Conservation (phyloP, 2,329 filamentous ascomycete genomes). For the Pseudogymnoascus pannorum region DNA sequence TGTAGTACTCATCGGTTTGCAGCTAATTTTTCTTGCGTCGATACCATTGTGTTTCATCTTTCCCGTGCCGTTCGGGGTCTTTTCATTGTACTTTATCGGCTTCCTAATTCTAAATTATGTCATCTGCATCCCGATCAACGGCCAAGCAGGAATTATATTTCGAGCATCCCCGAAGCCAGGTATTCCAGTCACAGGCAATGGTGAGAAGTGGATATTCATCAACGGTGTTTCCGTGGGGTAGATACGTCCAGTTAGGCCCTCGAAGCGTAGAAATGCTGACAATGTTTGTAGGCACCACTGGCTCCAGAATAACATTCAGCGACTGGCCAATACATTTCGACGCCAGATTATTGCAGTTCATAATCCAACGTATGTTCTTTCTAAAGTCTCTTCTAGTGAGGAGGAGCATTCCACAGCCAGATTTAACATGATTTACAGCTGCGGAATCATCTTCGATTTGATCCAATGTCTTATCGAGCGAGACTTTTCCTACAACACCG, state of each 20-base stretch:
- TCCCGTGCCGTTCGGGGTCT: too few relatives aligned
- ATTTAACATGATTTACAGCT: too few relatives aligned
- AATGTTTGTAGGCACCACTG: constrained; percentile 46
- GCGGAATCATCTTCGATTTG: constrained; percentile 68
- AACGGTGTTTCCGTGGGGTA: constrained; percentile 55
- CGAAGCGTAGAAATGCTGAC: too few relatives aligned
- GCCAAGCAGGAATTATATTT: constrained; percentile 38
- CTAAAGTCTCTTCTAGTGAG: too few relatives aligned
- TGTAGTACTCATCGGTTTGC: constrained; percentile 47
- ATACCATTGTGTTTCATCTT: constrained; percentile 45
- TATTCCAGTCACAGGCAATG: constrained; percentile 37
- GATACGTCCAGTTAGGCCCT: too few relatives aligned
- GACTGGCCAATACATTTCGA: constrained; percentile 64
- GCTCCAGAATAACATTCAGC: constrained; percentile 63
- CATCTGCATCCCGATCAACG: constrained; percentile 48
- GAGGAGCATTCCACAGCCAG: too few relatives aligned
- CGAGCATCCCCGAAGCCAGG: constrained; percentile 48
- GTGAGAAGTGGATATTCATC: constrained; percentile 71
- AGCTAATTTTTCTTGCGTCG: constrained; percentile 51
- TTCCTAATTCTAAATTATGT: constrained; percentile 44
- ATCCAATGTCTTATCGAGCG: constrained; percentile 72
- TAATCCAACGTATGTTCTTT: constrained; percentile 49
- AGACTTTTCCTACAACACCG: constrained; percentile 64
- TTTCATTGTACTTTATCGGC: constrained; percentile 36
- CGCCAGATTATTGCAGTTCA: constrained; percentile 66